Base-by-base conservation (phyloP, 208 protist species). In the Trypanosoma melophagium region DNA sequence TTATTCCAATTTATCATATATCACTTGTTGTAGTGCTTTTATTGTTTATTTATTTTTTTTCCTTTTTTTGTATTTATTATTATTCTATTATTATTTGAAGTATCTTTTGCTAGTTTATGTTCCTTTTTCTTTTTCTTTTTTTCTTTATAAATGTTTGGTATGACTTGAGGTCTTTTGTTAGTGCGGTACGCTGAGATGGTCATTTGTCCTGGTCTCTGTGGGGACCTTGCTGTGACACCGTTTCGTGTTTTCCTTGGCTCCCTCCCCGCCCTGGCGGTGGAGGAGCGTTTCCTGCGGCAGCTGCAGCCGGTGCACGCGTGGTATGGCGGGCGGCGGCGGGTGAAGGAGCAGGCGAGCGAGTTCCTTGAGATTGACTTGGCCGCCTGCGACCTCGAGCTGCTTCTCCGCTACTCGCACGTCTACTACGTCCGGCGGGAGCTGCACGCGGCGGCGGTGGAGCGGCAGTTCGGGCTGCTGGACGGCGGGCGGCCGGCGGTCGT, bases 361-460 rank as follows among this genome's bases (percentile, higher is more conserved):
- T 96, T 92, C 60, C 79, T 96, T 25, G 91, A 96, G 65, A 80
- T 96, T 61, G 91, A 96, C 63, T 74, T 94, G 28, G 86, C 84
- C 59, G 84, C 84, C 41, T 92, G 84, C 61, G 91, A 96, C 54
- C 69, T 88, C 8, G 87, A 96, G 71, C 69, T 96, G 49, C 59
- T 96, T 45, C 61, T 94, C 24, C 87, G 91, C 25, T 96, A 96
- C 80, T 86, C 78, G 12, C 87, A 93, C 65, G 84, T 96, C 7
- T 90, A 92, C 74, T 96, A 90, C 62, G 79, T 83, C 8, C 81
- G 91, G 8, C 83, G 88, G 4, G 81, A 93, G 55, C 52, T 96
- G 40, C 81, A 87, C 66, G 80, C 91, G 12, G 87, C 92, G 60
- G 66, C 92, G 28, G 67, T 96, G 24, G 83, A 92, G 54, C 88